A percentile compares a stretch with the other conserved stretches of the same genome.
These are phyloP conservation scores for Eucalyptus caleyi DNA, from an alignment of 345 rosid species.

Conservation along the genomic window DNA sequence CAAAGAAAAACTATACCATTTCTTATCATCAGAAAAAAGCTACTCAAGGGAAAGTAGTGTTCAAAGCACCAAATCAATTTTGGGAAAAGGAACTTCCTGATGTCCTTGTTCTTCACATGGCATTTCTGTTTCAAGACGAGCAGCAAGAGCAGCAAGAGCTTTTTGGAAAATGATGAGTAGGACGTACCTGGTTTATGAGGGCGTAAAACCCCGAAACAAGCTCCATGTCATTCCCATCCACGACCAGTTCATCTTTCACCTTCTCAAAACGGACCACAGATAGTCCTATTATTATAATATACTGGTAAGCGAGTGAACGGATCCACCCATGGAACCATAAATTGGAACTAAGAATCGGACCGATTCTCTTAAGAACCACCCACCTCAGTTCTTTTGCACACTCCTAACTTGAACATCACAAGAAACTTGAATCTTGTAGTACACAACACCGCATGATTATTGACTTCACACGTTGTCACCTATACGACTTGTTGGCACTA, in stretches of 20 bases:
- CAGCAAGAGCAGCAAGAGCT: neutral
- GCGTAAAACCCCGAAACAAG: conserved; percentile 26
- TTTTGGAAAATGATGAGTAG: neutral
- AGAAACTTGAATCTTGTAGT: neutral
- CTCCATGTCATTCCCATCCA: conserved; percentile 27
- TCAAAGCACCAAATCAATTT: no score
- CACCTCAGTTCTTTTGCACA: no score
- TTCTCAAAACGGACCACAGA: conserved; percentile 12
- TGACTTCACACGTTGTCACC: neutral
- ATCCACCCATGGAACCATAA: no score
- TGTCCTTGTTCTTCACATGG: conserved; percentile 58
- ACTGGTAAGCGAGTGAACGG: no score
- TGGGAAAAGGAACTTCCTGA: conserved; percentile 29
- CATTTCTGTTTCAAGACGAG: conserved; percentile 21
- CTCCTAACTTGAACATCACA: no score
- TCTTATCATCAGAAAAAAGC: no score
- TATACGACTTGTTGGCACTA: neutral
- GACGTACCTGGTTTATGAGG: conserved; percentile 14
- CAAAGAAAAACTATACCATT: no score
- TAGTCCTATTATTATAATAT: neutral
- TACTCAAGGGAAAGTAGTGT: no score
- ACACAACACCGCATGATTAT: neutral
- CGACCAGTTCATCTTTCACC: conserved; percentile 22
- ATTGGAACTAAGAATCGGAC: no score
- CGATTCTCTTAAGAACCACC: no score